Percentiles rank a stretch among this genome's conserved stretches.
These are phyloP conservation scores for Vitis hybrid DNA, from an alignment of 177 flowering plant genomes.

Conservation along the genomic window DNA sequence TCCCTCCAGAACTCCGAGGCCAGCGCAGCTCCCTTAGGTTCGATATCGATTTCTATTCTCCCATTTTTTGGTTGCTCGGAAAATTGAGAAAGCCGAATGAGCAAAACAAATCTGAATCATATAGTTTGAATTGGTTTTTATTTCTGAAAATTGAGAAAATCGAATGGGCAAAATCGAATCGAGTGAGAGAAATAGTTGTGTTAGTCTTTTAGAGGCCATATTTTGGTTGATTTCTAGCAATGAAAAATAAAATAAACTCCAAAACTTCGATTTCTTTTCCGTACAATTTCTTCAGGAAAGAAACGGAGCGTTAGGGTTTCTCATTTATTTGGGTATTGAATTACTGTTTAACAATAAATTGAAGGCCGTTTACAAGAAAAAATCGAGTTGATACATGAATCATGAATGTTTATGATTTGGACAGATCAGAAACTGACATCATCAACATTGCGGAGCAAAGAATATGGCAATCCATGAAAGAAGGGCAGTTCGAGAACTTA, in stretches of 20 bases:
- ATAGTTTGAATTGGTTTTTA: neutral
- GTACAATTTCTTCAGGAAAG: neutral
- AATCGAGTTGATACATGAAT: no score
- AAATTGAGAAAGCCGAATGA: neutral
- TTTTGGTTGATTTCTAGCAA: no score
- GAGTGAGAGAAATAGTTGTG: no score
- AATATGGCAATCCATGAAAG: conserved; percentile 92
- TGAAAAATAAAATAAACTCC: no score
- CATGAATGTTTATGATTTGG: neutral
- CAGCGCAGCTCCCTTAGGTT: conserved; percentile 68
- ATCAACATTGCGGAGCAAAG: conserved; percentile 85
- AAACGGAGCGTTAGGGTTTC: neutral
- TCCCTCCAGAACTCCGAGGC: conserved; percentile 94
- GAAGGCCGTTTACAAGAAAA: no score
- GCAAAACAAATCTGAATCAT: neutral
- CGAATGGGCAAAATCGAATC: no score
- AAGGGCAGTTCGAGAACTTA: conserved; percentile 91
- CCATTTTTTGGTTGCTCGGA: neutral
- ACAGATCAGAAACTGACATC: conserved; percentile 90
- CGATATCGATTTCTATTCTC: neutral
- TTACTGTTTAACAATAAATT: no score
- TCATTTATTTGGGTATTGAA: neutral
- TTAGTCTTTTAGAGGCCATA: no score
- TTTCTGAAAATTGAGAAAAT: no score
- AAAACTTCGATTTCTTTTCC: no score